Percentiles rank a stretch among this genome's conserved stretches.
These are phyloP conservation scores for Penicillium rolfsii DNA, from an alignment of 2,329 filamentous ascomycete genomes.

Conservation along the genomic window DNA sequence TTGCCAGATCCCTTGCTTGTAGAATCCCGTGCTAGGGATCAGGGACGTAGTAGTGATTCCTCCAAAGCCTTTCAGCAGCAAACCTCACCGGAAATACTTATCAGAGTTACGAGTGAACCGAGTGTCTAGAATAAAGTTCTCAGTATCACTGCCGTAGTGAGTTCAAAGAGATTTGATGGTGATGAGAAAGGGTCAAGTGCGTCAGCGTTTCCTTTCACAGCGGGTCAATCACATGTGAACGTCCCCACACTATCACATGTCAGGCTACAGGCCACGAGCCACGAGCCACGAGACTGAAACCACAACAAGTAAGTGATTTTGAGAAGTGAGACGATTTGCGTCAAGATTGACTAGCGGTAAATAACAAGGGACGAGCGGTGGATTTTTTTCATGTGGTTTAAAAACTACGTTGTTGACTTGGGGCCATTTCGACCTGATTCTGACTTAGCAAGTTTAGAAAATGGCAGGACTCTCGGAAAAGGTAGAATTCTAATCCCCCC, in stretches of 20 bases:
- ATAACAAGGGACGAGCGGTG: too few relatives aligned
- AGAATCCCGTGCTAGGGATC: slow-evolving; percentile 3
- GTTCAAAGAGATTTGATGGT: background rate
- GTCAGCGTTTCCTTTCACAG: background rate
- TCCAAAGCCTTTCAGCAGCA: background rate
- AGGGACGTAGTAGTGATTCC: background rate
- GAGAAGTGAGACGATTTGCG: too few relatives aligned
- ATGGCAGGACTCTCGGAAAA: background rate
- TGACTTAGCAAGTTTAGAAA: background rate
- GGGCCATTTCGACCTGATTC: background rate
- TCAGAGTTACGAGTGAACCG: background rate
- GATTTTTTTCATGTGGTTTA: background rate
- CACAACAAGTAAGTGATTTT: background rate
- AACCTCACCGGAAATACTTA: background rate
- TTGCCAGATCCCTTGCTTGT: background rate
- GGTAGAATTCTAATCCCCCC: background rate
- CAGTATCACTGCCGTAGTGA: background rate
- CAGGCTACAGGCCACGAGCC: background rate
- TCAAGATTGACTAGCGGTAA: too few relatives aligned
- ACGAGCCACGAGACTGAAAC: slow-evolving; percentile 13
- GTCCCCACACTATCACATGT: slow-evolving; percentile 26
- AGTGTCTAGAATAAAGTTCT: background rate
- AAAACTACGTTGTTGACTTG: background rate
- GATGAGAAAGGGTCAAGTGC: background rate
- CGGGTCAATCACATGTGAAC: slow-evolving; percentile 30